A percentile compares a stretch with the other conserved stretches of the same genome.
Evolutionary conservation across 2,329 filamentous ascomycete genomes (phyloP).

Genomic region (Xylariaceae sp.): DNA sequence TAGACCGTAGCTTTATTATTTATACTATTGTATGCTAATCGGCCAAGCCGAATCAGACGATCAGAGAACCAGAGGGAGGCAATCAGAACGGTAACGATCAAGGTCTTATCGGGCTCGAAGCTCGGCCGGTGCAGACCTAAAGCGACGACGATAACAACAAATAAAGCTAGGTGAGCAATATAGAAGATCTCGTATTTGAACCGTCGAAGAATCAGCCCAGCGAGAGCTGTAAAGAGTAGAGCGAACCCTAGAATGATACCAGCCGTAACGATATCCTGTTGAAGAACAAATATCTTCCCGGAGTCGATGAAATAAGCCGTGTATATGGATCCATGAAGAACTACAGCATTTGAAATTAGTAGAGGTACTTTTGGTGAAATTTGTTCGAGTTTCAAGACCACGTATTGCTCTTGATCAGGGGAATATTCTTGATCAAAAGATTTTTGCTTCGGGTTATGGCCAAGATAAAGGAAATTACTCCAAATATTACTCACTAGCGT

Average conservation of each 20-base stretch:
- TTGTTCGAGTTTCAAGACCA: no score
- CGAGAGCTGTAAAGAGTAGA: conserved; percentile 47
- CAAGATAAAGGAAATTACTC: no score
- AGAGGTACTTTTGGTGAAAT: no score
- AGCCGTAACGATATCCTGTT: conserved; percentile 39
- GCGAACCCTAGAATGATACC: conserved; percentile 46
- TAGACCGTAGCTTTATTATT: conserved; percentile 50
- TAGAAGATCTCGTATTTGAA: conserved; percentile 56
- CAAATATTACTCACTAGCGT: conserved; percentile 28
- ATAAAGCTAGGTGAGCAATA: conserved; percentile 50
- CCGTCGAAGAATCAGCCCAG: conserved; percentile 42
- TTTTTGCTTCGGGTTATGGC: no score
- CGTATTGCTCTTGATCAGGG: no score
- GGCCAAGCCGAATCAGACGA: conserved; percentile 47
- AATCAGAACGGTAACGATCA: conserved; percentile 48
- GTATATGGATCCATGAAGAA: conserved; percentile 46
- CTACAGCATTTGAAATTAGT: no score
- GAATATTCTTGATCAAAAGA: no score
- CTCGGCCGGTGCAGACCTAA: conserved; percentile 52
- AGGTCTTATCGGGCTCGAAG: conserved; percentile 42
- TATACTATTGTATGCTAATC: conserved; percentile 45
- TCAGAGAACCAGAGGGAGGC: conserved; percentile 52
- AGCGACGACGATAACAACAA: conserved; percentile 48
- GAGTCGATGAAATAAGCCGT: conserved; percentile 37
- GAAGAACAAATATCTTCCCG: conserved; percentile 33